These are phyloP conservation scores for Diaporthe citriasiana DNA, from an alignment of 2,329 filamentous ascomycete species.

Conservation along the genomic window DNA sequence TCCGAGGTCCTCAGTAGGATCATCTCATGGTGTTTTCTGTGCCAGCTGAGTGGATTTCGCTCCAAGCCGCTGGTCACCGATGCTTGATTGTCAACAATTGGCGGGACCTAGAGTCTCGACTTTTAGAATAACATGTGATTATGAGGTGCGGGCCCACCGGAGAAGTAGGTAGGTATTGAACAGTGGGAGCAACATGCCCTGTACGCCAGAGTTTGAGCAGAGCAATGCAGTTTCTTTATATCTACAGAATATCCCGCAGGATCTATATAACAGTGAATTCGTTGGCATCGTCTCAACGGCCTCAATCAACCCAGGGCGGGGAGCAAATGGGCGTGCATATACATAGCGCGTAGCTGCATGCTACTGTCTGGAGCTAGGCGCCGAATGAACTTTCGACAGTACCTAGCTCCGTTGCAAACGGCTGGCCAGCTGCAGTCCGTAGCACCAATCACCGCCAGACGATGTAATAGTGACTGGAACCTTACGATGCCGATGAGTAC, in stretches of 20 bases:
- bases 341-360: not conserved
- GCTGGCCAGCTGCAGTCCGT: not conserved
- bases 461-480: conserved; percentile 24
- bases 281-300: not conserved
- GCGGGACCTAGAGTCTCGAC: not conserved
- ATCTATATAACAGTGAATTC: not conserved
- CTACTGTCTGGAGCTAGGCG: conserved; percentile 6
- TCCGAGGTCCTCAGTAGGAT: not conserved
- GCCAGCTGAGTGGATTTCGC: not conserved
- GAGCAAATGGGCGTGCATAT: not conserved
- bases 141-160: not conserved
- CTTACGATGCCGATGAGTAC: not conserved
- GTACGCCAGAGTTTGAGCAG: not conserved
- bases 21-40: not conserved
- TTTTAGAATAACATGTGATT: conserved; percentile 31
- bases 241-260: not conserved
- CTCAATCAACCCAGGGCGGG: not conserved
- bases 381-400: conserved; percentile 1
- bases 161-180: not conserved
- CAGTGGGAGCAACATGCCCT: not conserved
- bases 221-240: not conserved
- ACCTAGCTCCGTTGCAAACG: conserved; percentile 7
- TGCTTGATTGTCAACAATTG: not conserved
- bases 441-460: conserved; percentile 7
- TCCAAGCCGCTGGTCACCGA: not conserved